Base-by-base conservation (phyloP, 305 asterid genomes). In the Fraxinus latifolia region DNA sequence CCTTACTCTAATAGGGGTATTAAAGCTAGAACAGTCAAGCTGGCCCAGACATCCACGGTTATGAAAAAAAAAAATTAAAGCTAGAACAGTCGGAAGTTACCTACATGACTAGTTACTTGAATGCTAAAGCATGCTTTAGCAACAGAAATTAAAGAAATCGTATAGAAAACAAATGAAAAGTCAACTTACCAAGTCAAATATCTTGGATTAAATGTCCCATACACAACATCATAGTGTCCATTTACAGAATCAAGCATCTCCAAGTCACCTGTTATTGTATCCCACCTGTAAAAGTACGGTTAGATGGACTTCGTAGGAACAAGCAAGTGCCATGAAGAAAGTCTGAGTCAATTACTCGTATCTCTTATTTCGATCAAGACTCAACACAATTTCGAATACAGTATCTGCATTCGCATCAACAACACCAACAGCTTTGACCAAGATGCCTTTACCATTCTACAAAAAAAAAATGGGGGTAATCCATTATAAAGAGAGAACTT, bases 351-450 rank as follows among this genome's bases (percentile, higher is more conserved):
- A 97, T 86, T 86, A 95, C 98, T 96, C 98, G 77, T 93, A 95
- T 96, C 99, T 93, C 86, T 76, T 89, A 58, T 82, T 97, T 81
- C 91, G 94, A 76, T 93, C 96, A 82, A 91, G 90, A 88, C 87
- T 90, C 88, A 95, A 82, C 79, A 96, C 86, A 84, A 95, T 90
- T 53, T 95, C 98, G 86, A 96, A 96, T 55, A 93, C 97, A 74
- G 98, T 91, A 87, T 95, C 97, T 82, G 98, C 96, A 91, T 89
- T 91, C 11, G 99, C 99, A 81, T 93, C 95, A 81, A 95, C 93
- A 79, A 96, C 98, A 71, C 91, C 99, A 81, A 96, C 97, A 55
- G 99, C 97, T 91, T 96, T 95, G 88, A 95, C 98, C 83, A 96
- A 89, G 81, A 92, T 84, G 79, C 92, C 94, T 87, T 95, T 95